Base-by-base conservation (phyloP, 2,329 filamentous ascomycete genomes). In the Emydomyces testavorans region DNA sequence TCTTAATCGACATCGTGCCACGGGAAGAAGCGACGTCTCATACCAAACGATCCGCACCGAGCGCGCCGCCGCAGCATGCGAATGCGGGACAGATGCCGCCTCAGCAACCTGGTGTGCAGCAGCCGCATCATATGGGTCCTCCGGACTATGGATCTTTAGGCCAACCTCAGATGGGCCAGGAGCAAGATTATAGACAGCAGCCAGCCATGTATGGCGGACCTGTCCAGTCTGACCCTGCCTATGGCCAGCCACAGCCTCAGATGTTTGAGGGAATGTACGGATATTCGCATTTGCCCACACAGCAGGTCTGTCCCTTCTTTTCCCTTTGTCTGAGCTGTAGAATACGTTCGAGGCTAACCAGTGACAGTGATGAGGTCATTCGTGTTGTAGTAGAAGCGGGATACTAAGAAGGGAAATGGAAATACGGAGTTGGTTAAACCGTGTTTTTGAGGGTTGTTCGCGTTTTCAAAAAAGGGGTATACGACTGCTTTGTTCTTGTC, bases 1-100 rank as follows among this genome's bases (percentile, higher is more conserved):
- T 98, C 69, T 75, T 98, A 51, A 98, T 98, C 64, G 92, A 98
- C 63, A 98, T 98, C 53, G 92, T 98, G 4, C 92, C 92, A 2
- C 82, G 92, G 45, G 92, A 98, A 65, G 92, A 98, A 66, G 88
- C 90, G 29, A 77, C 85, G 7, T 80, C 83, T 18, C 87, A 89
- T 62, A 79, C 88, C 34, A 95, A 94, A 71, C 76, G 89, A 54
- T 74, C 80, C 5, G 74, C 69, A 41, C 69, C 48, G 16, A 42
- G 39, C 3, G 43, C 51, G 5, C 44, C 49, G 1, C 46, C 32
- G 4, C 41, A 52, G n/a, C 37, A 48, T 35, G 35, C 48, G 4
- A 31, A 45, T 28, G 36, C 50, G 7, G 60, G 66, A 21, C 68
- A 70, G 52, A 66, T 62, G 52, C 68, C 59, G 54, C 66, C 45